Evolutionary conservation across 2,329 filamentous ascomycete species (phyloP), one percentile per base, ranked within the genome.

Genomic region (Drechslerella dactyloides): DNA sequence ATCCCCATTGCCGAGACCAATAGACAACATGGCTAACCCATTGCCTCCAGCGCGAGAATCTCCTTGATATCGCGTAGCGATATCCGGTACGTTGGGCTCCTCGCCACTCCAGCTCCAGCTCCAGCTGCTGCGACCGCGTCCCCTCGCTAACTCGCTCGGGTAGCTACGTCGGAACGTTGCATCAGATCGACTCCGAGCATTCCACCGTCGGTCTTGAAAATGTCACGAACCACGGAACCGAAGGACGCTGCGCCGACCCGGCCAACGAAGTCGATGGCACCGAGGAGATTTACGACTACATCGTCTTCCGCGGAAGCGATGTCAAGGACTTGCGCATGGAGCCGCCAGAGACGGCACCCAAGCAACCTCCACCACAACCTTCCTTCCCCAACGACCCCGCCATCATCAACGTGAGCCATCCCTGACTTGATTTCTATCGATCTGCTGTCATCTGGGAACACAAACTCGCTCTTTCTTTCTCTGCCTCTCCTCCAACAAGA

Each of bases 261-360:
- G 86, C 89, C 17, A 90, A 96, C 74, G 93, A 96, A 81, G 90
- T 96, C 68, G 82, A 89, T 40, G 86, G 91, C 2, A 93, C 91
- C 35, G 89, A 94, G 73, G 90, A 90, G 79, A 86, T 96, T 78
- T 99, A 97, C 83, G 94, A 97, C 80, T 97, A 97, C 82, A 97
- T 99, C 78, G 92, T 99, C 75, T 99, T 99, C 81, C 89, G 93
- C 73, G 94, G 94, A 77, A 97, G 91, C 80, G 94, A 99, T 83
- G 94, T 99, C 79, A 99, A 99, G 82, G 94, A 99, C 80, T 85
- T 99, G 77, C 90, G 91, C 77, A 93, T 99, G 78, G 93, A 96
- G 78, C 90, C 96, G 77, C 86, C 88, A 51, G 87, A 90, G 44
- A 86, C 87, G 76, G 83, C 87, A 74, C 86, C 87, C 77, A 88